Evolutionary conservation across 202 grass and related monocot genomes (phyloP).

Genomic region (Schoenoplectus triqueter): DNA sequence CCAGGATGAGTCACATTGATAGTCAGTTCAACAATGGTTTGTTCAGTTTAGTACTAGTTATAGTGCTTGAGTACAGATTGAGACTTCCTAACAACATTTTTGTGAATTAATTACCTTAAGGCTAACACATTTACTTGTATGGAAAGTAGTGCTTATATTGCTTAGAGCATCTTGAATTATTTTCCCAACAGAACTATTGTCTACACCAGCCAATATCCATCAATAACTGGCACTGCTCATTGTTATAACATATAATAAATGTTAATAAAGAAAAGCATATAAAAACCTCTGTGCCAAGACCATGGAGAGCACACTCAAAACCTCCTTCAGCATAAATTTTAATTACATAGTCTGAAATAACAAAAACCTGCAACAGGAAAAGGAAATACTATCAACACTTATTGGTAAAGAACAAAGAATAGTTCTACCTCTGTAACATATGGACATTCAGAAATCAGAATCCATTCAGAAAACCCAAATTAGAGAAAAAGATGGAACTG

Average conservation of each 20-base stretch:
- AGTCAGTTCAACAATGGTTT: background rate
- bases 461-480: constrained; percentile 26
- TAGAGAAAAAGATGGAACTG: constrained; percentile 1
- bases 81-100: constrained; percentile 2
- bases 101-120: background rate
- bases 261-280: constrained; percentile 16
- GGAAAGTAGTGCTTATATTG: background rate
- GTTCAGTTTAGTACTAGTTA: background rate
- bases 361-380: constrained; percentile 65
- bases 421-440: background rate
- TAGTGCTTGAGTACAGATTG: background rate
- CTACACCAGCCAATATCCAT: background rate
- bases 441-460: constrained; percentile 16
- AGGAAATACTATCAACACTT: background rate
- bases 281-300: constrained; percentile 87
- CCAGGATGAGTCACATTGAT: constrained; percentile 33
- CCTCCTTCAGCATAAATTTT: constrained; percentile 93
- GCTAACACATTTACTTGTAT: constrained; percentile 10
- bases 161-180: background rate
- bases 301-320: constrained; percentile 63
- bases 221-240: background rate
- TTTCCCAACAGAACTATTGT: background rate
- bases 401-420: constrained; percentile 10
- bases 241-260: background rate
- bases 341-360: constrained; percentile 77